Evolutionary conservation across 2,329 filamentous ascomycete species (phyloP).

Genomic region (Cladobotryum mycophilum): DNA sequence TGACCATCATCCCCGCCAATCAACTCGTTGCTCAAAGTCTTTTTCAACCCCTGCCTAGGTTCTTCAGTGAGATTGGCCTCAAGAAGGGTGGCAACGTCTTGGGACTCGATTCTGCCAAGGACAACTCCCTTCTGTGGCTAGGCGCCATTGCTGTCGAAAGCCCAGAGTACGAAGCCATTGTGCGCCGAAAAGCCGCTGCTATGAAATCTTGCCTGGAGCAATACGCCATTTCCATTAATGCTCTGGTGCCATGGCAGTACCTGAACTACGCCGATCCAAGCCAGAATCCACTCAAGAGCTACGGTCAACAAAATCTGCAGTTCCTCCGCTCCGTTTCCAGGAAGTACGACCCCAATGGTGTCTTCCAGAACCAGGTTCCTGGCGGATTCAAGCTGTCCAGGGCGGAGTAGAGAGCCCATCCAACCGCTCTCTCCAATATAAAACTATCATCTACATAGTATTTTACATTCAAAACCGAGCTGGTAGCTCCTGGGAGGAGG

Average conservation of each 20-base stretch:
- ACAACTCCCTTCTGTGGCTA: not conserved
- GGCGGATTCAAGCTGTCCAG: not conserved
- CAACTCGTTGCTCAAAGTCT: not conserved
- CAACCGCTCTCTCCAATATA: no score
- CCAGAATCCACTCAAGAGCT: slow-evolving; percentile 7
- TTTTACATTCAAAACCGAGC: no score
- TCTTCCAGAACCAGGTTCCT: slow-evolving; percentile 7
- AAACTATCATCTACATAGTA: no score
- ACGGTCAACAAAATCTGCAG: slow-evolving; percentile 4
- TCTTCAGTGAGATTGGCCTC: not conserved
- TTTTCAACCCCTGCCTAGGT: not conserved
- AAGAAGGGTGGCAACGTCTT: slow-evolving; percentile 1
- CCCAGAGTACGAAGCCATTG: not conserved
- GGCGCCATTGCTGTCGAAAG: not conserved
- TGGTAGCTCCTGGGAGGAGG: no score
- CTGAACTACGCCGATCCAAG: slow-evolving; percentile 7
- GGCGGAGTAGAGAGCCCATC: not conserved
- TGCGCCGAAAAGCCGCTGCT: not conserved
- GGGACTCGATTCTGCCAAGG: not conserved
- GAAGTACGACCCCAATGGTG: slow-evolving; percentile 8
- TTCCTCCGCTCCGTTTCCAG: not conserved
- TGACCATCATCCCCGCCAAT: not conserved
- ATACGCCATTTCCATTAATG: not conserved
- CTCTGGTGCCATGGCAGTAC: slow-evolving; percentile 4
- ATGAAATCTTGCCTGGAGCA: not conserved